Percentiles rank a stretch among this genome's conserved stretches.
Conservation (phyloP, 371 early-diverging fungal genomes). For the Nematocida sp. region DNA sequence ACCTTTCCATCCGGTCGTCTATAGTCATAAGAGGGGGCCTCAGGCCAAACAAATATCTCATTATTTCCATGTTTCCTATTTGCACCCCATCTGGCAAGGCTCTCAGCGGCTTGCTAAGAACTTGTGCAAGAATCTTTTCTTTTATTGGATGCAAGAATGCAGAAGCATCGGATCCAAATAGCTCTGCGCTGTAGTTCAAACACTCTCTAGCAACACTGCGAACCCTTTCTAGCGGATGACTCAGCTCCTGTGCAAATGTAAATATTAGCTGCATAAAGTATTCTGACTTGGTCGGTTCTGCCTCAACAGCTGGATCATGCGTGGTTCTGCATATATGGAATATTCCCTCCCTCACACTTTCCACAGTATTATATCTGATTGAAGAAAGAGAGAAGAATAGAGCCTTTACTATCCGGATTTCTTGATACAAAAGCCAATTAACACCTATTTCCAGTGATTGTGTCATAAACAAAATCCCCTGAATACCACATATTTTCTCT, state of each 20-base stretch:
- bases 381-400: conserved; percentile 41
- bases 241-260: conserved; percentile 53
- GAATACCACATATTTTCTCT: conserved; percentile 45
- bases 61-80: conserved; percentile 59
- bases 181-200: conserved; percentile 52
- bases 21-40: conserved; percentile 43
- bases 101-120: conserved; percentile 52
- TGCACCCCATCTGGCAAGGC: conserved; percentile 46
- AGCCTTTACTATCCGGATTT: conserved; percentile 50
- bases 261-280: conserved; percentile 50
- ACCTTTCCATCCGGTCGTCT: conserved; percentile 52
- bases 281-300: conserved; percentile 28
- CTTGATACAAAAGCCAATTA: conserved; percentile 48
- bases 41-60: conserved; percentile 46
- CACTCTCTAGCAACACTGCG: conserved; percentile 40
- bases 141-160: conserved; percentile 35
- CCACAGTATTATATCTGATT: conserved; percentile 21
- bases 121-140: conserved; percentile 50
- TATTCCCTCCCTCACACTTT: conserved; percentile 42
- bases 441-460: conserved; percentile 37
- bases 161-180: conserved; percentile 43
- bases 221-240: conserved; percentile 34
- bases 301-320: conserved; percentile 49
- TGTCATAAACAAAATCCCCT: conserved; percentile 47
- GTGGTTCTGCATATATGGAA: conserved; percentile 47